Evolutionary conservation across 768 basidiomycete genomes (phyloP), one percentile per base, ranked within the genome.

Genomic region (Amyloporia xantha): DNA sequence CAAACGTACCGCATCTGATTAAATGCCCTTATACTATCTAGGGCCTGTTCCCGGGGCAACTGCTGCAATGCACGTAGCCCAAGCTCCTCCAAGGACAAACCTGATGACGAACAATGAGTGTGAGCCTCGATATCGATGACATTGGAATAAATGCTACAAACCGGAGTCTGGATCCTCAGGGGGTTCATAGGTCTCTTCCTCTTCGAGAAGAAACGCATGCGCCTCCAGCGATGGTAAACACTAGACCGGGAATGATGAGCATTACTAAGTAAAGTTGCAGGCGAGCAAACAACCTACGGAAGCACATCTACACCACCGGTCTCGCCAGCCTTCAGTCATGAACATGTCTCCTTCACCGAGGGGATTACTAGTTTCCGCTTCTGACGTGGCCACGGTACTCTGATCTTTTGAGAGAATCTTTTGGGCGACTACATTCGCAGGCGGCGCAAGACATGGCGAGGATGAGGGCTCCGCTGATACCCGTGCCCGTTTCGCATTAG

Each of bases 111-210:
- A 27, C 26, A 38, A 10, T 19, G 11, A 21, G 13, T 12, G 23
- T 25, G 13, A 27, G 27, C n/a, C 21, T 19, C 15, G n/a, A n/a
- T n/a, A n/a, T n/a, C n/a, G n/a, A n/a, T n/a, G n/a, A n/a, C n/a
- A n/a, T n/a, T 12, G 19, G 7, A 20, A 35, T 26, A n/a, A 13
- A n/a, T 10, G n/a, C 35, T 10, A 48, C 64, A 35, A 44, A 82
- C 89, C 81, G 52, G 82, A 88, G 61, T 92, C 90, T 9, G 90
- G 89, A 64, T 91, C 90, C 58, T 87, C 82, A 3, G 89, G 90
- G 1, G 86, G 87, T 60, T 89, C 85, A 52, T 88, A 91, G 0
- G 83, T 88, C 36, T 88, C 86, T 54, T 91, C 90, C 62, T 86
- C 86, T 53, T 85, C 74, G 10, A 88, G 64, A 20, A 91, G 69